phyloP scores from a whole-genome alignment of 116 monocot genomes.

The Cymodocea nodosa region DNA sequence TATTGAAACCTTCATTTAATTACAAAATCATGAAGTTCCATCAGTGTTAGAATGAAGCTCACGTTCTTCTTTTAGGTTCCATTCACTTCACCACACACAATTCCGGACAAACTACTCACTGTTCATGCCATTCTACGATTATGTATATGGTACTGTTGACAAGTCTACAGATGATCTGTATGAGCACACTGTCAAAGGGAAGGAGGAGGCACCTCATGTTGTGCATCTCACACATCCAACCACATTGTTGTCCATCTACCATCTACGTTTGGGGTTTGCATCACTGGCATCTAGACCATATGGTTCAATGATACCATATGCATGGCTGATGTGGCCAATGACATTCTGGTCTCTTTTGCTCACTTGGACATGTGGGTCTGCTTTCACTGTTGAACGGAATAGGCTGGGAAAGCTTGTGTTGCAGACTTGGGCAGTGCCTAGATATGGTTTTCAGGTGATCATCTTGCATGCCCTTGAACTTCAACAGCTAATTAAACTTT shows the following conservation, averaged over 20 bases:
- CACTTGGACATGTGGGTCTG: conserved; percentile 23
- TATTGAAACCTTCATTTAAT: not conserved
- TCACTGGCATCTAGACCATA: conserved; percentile 39
- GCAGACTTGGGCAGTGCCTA: conserved; percentile 64
- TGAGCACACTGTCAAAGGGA: conserved; percentile 12
- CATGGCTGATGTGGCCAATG: conserved; percentile 25
- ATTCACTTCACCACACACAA: conserved; percentile 41
- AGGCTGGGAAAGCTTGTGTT: conserved; percentile 32
- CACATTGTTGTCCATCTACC: conserved; percentile 20
- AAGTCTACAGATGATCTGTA: conserved; percentile 18
- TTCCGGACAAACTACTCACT: conserved; percentile 33
- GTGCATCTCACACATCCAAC: conserved; percentile 34
- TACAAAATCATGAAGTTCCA: not conserved
- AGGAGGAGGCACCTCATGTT: conserved; percentile 17
- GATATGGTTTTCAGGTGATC: conserved; percentile 56
- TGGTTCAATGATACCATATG: conserved; percentile 8
- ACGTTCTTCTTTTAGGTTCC: conserved; percentile 13
- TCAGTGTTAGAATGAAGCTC: not conserved
- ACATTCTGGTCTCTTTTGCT: conserved; percentile 18
- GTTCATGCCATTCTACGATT: conserved; percentile 40
- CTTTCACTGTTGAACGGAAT: conserved; percentile 52
- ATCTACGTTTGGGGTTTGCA: conserved; percentile 27
- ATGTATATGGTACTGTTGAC: conserved; percentile 28
- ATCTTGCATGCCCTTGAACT: not conserved
- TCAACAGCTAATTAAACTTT: not conserved